Base-by-base conservation (phyloP, 2,329 filamentous ascomycete species). In the Ceratocystis variospora region DNA sequence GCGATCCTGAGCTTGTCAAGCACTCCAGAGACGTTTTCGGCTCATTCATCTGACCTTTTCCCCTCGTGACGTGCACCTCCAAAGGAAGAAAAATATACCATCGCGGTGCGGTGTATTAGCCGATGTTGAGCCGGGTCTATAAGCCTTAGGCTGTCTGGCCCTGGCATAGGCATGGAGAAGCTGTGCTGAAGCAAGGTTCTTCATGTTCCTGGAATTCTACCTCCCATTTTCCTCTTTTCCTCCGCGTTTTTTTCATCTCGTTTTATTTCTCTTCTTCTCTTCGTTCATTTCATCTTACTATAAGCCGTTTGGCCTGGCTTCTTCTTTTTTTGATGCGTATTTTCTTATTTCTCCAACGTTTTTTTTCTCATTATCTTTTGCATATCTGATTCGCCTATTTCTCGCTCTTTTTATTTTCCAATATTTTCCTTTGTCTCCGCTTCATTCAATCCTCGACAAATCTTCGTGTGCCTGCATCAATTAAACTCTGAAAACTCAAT, bases 361-460 rank as follows among this genome's bases (percentile, higher is more conserved):
- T 15, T 53, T 53, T 45, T 33, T 46, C 61, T 28, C 15, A 41
- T 28, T n/a, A 28, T 63, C 55, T 61, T 25, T 50, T 6, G 63
- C 53, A 19, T 31, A 12, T 37, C 41, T 67, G 12, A 22, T 8
- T 22, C 15, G 19, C n/a, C 5, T 45, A 41, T 68, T 64, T 55
- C 37, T 64, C 22, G 19, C 48, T 64, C 50, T 68, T 50, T 63
- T 25, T 25, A 25, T 25, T 28, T 19, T 19, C 22, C 22, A 28
- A 53, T 44, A 44, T 66, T 66, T 62, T 48, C 46, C 41, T 53
- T 46, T 48, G 44, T 50, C 62, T 63, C 19, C 61, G 41, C 22
- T 48, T 62, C 61, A 59, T 41, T 41, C 37, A 15, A 41, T 59
- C 55, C 55, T 59, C 25, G 31, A 37, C 31, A 22, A 59, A 33